Evolutionary conservation across 371 early-diverging fungal species (phyloP), one percentile per base, ranked within the genome.

Genomic region (Lichtheimia hyalospora): DNA sequence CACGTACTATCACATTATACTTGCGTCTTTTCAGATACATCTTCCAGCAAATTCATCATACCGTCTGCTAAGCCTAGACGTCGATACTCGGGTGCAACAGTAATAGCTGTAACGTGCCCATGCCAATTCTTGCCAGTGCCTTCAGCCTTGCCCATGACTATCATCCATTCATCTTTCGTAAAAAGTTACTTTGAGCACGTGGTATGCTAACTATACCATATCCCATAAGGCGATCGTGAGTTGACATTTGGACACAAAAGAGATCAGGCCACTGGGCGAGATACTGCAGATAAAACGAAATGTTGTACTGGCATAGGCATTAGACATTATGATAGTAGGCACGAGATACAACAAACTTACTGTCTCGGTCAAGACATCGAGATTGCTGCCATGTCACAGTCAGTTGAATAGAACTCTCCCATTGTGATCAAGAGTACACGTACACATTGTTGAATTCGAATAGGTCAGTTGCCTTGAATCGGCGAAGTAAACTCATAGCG

Each of bases 51-150:
- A 21, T 86, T 71, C 97, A 99, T 96, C 72, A 99, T 86, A 23
- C 85, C 81, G 42, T 87, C 85, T 1, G 96, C 99, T 3, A 99
- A 84, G 1, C 96, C 94, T 57, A 95, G 73, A 14, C 96, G 89
- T 52, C 99, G 90, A 69, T 89, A 96, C 64, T 93, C 91, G n/a
- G 99, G 97, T 0, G 96, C 92, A 0, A 99, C 96, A 2, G 97
- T 98, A 34, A 99, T 83, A 5, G 99, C 99, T 5, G 99, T 97
- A 48, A 99, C 96, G 72, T 99, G 99, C 1, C 97, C 96, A 67
- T 99, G 99, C 97, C 97, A 99, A 28, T 92, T 87, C 57, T 85
- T 86, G 24, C 86, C 90, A 2, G 74, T 80, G 49, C 98, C 99
- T 72, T 98, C 99, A 8, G 94, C 92, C 66, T 98, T 98, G 18